These are phyloP conservation scores for Sarocladium oryzae DNA, from an alignment of 2,329 filamentous ascomycete genomes.

Conservation along the genomic window DNA sequence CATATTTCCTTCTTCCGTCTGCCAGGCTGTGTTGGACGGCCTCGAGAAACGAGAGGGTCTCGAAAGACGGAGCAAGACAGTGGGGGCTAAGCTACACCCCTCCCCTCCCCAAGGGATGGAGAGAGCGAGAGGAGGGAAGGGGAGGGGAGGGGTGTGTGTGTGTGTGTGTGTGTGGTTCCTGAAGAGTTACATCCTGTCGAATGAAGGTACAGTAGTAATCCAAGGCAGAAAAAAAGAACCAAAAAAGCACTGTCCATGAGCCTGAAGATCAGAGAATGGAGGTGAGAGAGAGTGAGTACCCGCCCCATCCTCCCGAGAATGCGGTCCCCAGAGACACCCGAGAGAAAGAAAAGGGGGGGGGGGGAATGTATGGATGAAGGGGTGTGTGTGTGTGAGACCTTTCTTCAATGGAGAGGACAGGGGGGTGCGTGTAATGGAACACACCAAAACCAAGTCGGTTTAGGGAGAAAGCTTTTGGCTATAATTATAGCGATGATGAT, in stretches of 20 bases:
- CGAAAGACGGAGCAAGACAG: constrained; percentile 6
- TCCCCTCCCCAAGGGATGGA: no score
- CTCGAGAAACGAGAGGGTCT: constrained; percentile 9
- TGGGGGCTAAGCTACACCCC: constrained; percentile 5
- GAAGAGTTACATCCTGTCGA: neutral
- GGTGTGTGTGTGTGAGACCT: no score
- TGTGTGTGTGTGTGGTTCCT: neutral
- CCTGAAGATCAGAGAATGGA: constrained; percentile 3
- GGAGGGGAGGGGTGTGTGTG: no score
- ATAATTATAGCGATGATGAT: neutral
- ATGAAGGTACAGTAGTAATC: neutral
- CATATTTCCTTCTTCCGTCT: constrained; percentile 6
- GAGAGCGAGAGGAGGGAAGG: no score
- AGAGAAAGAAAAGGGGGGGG: constrained; percentile 1
- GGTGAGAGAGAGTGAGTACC: no score
- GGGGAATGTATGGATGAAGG: neutral
- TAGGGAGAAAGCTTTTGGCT: neutral
- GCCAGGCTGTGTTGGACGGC: constrained; percentile 5
- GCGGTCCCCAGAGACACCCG: neutral
- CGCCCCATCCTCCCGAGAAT: constrained; percentile 6
- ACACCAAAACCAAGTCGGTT: no score
- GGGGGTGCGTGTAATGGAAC: no score
- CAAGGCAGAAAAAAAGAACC: no score
- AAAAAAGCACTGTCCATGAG: neutral
- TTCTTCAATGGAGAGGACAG: no score